Conservation (phyloP, 2,329 filamentous ascomycete species). For the Botryotinia convoluta region DNA sequence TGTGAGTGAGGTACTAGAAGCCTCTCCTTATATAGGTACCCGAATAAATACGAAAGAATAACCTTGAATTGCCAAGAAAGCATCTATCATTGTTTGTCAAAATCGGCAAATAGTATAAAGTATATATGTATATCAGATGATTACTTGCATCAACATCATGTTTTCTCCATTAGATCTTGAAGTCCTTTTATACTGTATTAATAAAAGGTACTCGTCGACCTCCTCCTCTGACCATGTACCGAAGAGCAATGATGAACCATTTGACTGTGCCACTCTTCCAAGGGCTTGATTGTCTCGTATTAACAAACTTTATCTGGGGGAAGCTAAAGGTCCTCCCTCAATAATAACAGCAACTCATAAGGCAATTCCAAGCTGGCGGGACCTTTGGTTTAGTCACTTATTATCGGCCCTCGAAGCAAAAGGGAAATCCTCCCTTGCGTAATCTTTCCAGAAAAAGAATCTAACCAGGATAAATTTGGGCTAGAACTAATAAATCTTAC, state of each 20-base stretch:
- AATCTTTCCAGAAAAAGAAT: neutral
- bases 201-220: neutral
- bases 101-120: too few relatives aligned
- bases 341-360: neutral
- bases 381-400: neutral
- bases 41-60: too few relatives aligned
- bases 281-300: neutral
- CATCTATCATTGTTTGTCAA: neutral
- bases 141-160: neutral
- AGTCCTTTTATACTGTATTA: neutral
- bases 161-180: neutral
- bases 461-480: neutral
- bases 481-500: neutral
- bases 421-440: slow-evolving; percentile 3
- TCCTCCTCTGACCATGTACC: too few relatives aligned
- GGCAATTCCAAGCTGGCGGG: neutral
- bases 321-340: neutral
- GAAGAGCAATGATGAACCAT: too few relatives aligned
- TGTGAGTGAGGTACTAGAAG: neutral
- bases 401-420: neutral
- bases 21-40: neutral
- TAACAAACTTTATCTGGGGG: slow-evolving; percentile 1
- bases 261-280: neutral
- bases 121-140: neutral
- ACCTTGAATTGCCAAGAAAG: neutral